Evolutionary conservation across 2,329 filamentous ascomycete species (phyloP), one percentile per base, ranked within the genome.

Genomic region (Xylariales sp.): DNA sequence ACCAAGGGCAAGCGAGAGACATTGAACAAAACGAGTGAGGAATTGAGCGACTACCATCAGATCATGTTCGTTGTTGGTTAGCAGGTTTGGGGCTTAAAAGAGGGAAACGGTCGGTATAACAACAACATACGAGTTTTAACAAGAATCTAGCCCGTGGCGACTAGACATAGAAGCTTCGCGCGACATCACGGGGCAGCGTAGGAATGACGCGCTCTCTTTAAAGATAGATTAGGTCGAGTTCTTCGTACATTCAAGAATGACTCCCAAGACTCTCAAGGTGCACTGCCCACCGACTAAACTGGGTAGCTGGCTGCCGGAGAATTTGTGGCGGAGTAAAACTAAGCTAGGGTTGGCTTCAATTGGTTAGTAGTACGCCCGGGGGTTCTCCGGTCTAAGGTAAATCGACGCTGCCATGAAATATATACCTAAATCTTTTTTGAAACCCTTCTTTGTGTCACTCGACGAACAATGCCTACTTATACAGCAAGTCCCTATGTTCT

Each of bases 231-330:
- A 36, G 30, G 30, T 55, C 34, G 34, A 36, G 46, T 18, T 56
- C 43, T 43, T 67, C 48, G 54, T 41, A 55, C 34, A 34, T 54
- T 62, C 41, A 43, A 54, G 39, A 23, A 23, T 23, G 23, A 30
- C 54, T 50, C 32, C 60, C 48, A 62, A 67, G 54, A 57, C 53
- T 28, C 12, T 36, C 54, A 67, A 54, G 30, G 34, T 61, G 61
- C 64, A 62, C 64, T 48, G 64, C 64, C 64, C 52, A 60, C 57
- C n/a, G 52, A 66, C 64, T 61, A 62, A 62, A 43, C 48, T 18
- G 14, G 34, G 32, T 34, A 62, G 50, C 36, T 52, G 36, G 36
- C 30, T 41, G 46, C 52, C 39, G 56, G 10, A 41, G 55, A 64
- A 61, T 65, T 64, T 67, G 69, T 55, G 67, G 54, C 64, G 49